phyloP scores from a whole-genome alignment of 768 basidiomycete species.

The Serendipita sp. region DNA sequence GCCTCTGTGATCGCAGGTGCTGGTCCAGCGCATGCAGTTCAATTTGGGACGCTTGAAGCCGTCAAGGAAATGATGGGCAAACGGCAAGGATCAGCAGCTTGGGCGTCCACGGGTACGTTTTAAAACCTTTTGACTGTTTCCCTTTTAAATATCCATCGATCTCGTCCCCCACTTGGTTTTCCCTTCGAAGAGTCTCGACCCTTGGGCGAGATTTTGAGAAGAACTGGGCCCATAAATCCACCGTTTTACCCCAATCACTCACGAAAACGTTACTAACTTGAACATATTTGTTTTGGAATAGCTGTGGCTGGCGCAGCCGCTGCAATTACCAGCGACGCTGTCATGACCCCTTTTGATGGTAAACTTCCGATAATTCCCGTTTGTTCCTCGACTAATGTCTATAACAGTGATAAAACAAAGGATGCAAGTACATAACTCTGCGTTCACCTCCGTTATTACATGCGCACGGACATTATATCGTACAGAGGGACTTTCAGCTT shows the following conservation, averaged over 20 bases:
- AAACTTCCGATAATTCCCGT: slow-evolving; percentile 15
- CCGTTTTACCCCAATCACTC: background rate
- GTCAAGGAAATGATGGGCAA: slow-evolving; percentile 88
- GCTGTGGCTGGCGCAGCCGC: slow-evolving; percentile 89
- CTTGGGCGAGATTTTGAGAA: background rate
- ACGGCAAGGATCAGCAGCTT: slow-evolving; percentile 51
- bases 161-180: background rate
- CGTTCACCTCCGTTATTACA: slow-evolving; percentile 73
- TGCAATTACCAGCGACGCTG: slow-evolving; percentile 85
- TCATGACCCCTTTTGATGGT: slow-evolving; percentile 99
- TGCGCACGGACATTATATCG: slow-evolving; percentile 75
- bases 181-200: background rate
- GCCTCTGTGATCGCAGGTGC: slow-evolving; percentile 91
- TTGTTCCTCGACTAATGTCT: slow-evolving; percentile 11
- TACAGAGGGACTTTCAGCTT: slow-evolving; percentile 74
- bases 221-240: background rate
- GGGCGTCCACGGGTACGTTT: slow-evolving; percentile 68
- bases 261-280: background rate
- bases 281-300: slow-evolving; percentile 17
- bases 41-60: slow-evolving; percentile 91
- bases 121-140: background rate
- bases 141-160: background rate
- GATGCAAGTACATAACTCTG: slow-evolving; percentile 93
- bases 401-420: slow-evolving; percentile 89
- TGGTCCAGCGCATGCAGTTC: slow-evolving; percentile 94